Evolutionary conservation across 176 grass and related monocot genomes (phyloP), one percentile per base, ranked within the genome.

Genomic region (Stipa capillata): DNA sequence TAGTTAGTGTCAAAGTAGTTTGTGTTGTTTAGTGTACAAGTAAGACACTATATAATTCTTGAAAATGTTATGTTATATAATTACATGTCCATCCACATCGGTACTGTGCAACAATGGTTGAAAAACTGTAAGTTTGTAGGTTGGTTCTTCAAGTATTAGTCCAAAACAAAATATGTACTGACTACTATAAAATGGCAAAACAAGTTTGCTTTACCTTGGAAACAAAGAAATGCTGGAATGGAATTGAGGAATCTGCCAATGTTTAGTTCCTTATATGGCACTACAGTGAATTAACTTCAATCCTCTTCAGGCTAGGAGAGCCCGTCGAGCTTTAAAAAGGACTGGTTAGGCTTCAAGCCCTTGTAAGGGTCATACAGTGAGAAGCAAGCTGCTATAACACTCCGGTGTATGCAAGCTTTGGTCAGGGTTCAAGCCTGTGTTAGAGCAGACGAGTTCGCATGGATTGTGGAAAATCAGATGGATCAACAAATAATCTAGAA

Each of bases 291-390:
- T 57, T 69, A 47, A 31, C 40, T 85, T 81, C 35, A 49, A 56
- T 77, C 52, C 60, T 79, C 75, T 93, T 77, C 78, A 97, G 90
- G 90, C 90, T 82, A 91, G 90, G 87, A 85, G 93, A 84, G 93
- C 93, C n/a, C 83, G 89, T 34, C 81, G 88, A 73, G 90, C 88
- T 77, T 75, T 97, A 63, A 65, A 97, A 87, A 78, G 90, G 90
- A 56, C 47, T 97, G 25, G 90, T 93, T 55, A 97, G 90, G 84
- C 83, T 97, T 65, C 93, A 93, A 76, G 93, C 93, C 21, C 95
- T 98, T 74, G 95, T 92, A 75, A 92, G 95, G 95, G 95, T 74
- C 85, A 98, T 84, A 90, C 89, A 67, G 93, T 90, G 49, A 89
- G 93, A 97, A 97, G 80, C 88, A 97, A 85, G 93, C 93, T 65